Evolutionary conservation across 1,139 yeast species (phyloP), one percentile per base, ranked within the genome.

Genomic region (Pichia sp.): DNA sequence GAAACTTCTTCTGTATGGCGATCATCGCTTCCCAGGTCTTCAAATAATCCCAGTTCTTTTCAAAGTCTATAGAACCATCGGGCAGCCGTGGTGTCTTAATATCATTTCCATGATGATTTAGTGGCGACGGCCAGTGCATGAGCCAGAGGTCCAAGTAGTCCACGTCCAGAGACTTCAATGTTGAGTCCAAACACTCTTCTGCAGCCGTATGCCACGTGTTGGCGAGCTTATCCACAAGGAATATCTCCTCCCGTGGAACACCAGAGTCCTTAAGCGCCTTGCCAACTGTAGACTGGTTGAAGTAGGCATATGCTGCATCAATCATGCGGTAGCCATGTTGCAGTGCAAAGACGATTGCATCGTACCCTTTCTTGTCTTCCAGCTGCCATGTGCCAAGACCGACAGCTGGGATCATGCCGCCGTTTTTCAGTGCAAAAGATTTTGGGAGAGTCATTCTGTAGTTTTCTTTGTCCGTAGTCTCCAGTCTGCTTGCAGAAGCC

Each of bases 271-370:
- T 79, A 65, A 85, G 79, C 46, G 82, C 83, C 54, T 65, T 68
- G 40, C 95, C 95, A 50, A 87, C 87, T 48, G 73, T 76, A 36
- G 70, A 80, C 64, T 85, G 90, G 63, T 85, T 85, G 23, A 71
- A 72, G 69, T 85, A 86, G 50, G 78, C 75, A 48, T 79, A 80
- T 41, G 95, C 95, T 53, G 87, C 78, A 66, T 87, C 95, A 55
- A 87, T 83, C 71, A 86, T 95, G 59, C 83, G 76, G 69, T 86
- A 85, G 12, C 95, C 95, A 44, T 74, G 71, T 60, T 78, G 72
- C 59, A 87, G 70, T 1, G 95, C 95, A 28, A 78, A 84, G 19
- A 90, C 79, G 9, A 59, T 53, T 9, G 62, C 61, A 4, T 74
- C 67, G 61, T 78, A 76, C 13, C 78, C 84, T 54, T 80, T 85